Percentiles rank a stretch among this genome's conserved stretches.
Evolutionary conservation across 805 yeast species (phyloP).

Genomic region (Martiniozyma abietophila): DNA sequence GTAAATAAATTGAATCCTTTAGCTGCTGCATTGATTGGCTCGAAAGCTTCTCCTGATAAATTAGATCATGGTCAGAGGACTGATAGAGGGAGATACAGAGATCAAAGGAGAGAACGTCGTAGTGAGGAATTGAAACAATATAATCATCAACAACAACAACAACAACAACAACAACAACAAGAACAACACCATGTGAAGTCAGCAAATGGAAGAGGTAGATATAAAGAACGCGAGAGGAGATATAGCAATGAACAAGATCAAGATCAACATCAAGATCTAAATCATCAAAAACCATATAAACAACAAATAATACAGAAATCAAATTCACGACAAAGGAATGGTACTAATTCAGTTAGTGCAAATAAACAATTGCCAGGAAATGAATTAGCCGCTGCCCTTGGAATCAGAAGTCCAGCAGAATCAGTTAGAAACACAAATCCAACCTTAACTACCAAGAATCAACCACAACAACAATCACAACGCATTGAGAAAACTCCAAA

Average conservation of each 20-base stretch:
- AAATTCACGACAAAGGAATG: not conserved
- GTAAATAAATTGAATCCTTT: no score
- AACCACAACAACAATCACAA: no score
- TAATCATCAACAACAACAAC: not conserved
- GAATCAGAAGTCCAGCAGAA: not conserved
- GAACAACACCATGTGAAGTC: not conserved
- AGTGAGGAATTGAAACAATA: not conserved
- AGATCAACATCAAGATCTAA: not conserved
- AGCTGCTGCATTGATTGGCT: conserved; percentile 5
- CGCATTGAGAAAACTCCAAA: not conserved
- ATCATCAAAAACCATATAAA: not conserved
- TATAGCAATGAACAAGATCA: not conserved
- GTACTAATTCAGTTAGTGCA: not conserved
- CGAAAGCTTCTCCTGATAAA: not conserved
- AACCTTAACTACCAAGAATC: no score
- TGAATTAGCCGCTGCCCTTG: not conserved
- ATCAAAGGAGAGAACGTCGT: not conserved
- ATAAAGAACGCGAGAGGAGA: not conserved
- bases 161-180: not conserved
- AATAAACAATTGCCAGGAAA: no score
- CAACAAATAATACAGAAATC: not conserved
- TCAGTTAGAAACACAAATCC: not conserved
- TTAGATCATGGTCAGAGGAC: no score
- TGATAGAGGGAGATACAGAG: no score
- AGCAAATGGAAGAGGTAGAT: not conserved